Base-by-base conservation (phyloP, 169 alveolate species). In the Cryptosporidium viatorum region DNA sequence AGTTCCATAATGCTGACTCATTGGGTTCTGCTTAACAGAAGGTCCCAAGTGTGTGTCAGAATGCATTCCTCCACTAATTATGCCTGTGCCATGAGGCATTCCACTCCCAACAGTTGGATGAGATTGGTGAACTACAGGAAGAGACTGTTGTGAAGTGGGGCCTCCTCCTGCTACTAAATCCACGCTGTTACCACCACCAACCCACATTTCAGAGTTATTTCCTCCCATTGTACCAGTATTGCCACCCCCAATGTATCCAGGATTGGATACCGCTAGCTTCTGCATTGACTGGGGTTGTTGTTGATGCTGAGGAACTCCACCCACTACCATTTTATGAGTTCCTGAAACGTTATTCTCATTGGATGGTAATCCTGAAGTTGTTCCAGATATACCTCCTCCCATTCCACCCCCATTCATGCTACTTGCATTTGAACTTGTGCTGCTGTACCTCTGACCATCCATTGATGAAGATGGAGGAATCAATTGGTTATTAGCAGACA, bases 171-270 rank as follows among this genome's bases (percentile, higher is more conserved):
- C 10, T 65, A 41, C 71, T 4, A 65, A 65, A 31, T 29, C 45
- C 6, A 29, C 45, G 9, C 39, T 68, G 23, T 69, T 69, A 1
- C 26, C 31, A 18, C 14, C 16, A 14, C 51, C 80, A 41, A 37
- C 55, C 33, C 80, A 26, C 31, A 69, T 33, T 18, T 37, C 58
- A 3, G 50, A 14, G 43, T 39, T 26, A n/a, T 39, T 21, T 4
- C 80, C 80, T 16, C 80, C 80, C 9, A 69, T 16, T n/a, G 31
- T 21, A 14, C 59, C 80, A 26, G 43, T 3, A 67, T 9, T 39
- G 16, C 74, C 74, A 12, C 80, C 37, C 18, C 80, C 80, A 12
- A 69, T 69, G 10, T 43, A 31, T 52, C 60, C 51, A 21, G 80
- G 55, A 69, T 39, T n/a, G 51, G 50, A 69, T 16, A 39, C 39